A percentile compares a stretch with the other conserved stretches of the same genome.
These are phyloP conservation scores for Wickerhamiella galacta DNA, from an alignment of 805 yeast genomes.

Conservation along the genomic window DNA sequence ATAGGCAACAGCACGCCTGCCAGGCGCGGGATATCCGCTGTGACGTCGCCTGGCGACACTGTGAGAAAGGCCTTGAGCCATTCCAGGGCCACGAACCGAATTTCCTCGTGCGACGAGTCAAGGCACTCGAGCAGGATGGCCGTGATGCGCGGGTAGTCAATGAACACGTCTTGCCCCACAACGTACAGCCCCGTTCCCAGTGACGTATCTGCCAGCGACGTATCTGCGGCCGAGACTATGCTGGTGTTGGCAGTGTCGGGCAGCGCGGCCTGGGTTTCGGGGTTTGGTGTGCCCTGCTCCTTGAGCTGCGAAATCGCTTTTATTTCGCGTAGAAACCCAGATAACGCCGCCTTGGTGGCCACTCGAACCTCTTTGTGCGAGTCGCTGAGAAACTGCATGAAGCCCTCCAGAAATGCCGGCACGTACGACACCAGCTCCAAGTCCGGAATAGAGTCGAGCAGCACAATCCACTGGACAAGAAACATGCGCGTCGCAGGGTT, in stretches of 20 bases:
- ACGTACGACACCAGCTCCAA: slow-evolving; percentile 71
- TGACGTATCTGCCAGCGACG: slow-evolving; percentile 1
- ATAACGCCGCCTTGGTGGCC: slow-evolving; percentile 65
- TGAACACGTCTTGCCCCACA: slow-evolving; percentile 66
- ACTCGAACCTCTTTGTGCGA: slow-evolving; percentile 75
- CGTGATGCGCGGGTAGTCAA: slow-evolving; percentile 66
- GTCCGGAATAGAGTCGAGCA: slow-evolving; percentile 87
- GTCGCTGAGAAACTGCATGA: slow-evolving; percentile 63
- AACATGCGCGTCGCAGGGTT: slow-evolving; percentile 89
- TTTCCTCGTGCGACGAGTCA: slow-evolving; percentile 55
- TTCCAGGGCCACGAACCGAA: slow-evolving; percentile 59
- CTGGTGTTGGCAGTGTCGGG: neutral
- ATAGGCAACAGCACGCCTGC: slow-evolving; percentile 50
- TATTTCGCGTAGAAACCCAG: slow-evolving; percentile 63
- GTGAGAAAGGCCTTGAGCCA: slow-evolving; percentile 68
- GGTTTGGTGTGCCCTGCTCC: slow-evolving; percentile 14
- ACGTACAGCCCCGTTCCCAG: slow-evolving; percentile 31
- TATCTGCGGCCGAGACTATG: no score
- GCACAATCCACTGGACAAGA: slow-evolving; percentile 80
- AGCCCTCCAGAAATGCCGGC: slow-evolving; percentile 77
- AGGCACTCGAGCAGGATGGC: slow-evolving; percentile 69
- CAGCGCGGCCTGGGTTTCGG: neutral
- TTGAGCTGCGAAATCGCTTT: slow-evolving; percentile 59
- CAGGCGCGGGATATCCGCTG: slow-evolving; percentile 58
- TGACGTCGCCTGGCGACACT: slow-evolving; percentile 59